These are phyloP conservation scores for Bombardia bombarda DNA, from an alignment of 495 filamentous ascomycete species.

Conservation along the genomic window DNA sequence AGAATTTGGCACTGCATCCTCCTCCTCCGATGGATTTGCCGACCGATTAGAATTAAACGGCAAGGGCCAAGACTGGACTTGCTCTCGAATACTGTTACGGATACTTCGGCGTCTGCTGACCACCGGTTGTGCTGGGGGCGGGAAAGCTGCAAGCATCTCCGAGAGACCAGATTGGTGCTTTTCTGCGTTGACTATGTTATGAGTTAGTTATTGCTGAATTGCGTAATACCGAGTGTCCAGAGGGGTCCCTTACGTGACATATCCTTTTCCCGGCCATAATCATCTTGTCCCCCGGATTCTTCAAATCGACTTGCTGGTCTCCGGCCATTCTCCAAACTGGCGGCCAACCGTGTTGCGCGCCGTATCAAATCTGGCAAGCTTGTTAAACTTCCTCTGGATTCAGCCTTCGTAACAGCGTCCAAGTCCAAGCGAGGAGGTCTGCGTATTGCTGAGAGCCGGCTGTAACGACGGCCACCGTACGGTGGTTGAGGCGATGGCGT, in stretches of 20 bases:
- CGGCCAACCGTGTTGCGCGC: slow-evolving; percentile 77
- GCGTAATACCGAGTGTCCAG: not conserved
- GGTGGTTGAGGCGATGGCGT: slow-evolving; percentile 26
- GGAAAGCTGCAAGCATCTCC: slow-evolving; percentile 88
- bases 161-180: slow-evolving; percentile 59
- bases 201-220: not conserved
- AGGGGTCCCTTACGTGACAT: slow-evolving; percentile 23
- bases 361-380: slow-evolving; percentile 86
- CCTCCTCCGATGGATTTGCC: slow-evolving; percentile 24
- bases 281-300: slow-evolving; percentile 29
- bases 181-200: slow-evolving; percentile 27
- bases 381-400: slow-evolving; percentile 78
- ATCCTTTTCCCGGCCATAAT: slow-evolving; percentile 28
- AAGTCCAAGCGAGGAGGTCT: slow-evolving; percentile 73
- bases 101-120: slow-evolving; percentile 41
- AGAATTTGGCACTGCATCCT: slow-evolving; percentile 11
- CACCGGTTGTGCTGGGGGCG: slow-evolving; percentile 57
- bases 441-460: slow-evolving; percentile 43
- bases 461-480: slow-evolving; percentile 22
- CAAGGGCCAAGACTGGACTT: slow-evolving; percentile 35
- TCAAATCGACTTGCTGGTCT: slow-evolving; percentile 66
- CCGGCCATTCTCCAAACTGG: slow-evolving; percentile 77
- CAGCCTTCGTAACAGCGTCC: slow-evolving; percentile 67
- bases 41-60: slow-evolving; percentile 18
- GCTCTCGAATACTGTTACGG: slow-evolving; percentile 30